A percentile compares a stretch with the other conserved stretches of the same genome.
Evolutionary conservation across 2,329 filamentous ascomycete genomes (phyloP).

Genomic region (Penicillium hesseltinei): DNA sequence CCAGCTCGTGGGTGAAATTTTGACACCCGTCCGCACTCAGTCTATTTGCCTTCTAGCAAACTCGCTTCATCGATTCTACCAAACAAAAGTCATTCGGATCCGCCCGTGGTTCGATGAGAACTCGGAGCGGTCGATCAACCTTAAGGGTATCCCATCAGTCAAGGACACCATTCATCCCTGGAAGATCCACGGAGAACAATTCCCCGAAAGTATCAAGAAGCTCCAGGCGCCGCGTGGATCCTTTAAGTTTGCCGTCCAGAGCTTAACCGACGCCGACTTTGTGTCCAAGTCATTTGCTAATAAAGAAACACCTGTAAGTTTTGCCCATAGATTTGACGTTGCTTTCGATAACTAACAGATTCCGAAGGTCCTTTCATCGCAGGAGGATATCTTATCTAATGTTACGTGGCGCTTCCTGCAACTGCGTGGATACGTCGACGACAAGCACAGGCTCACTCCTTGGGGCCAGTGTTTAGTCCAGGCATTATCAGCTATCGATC

Average conservation of each 20-base stretch:
- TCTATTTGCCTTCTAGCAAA: slow-evolving; percentile 76
- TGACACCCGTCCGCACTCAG: slow-evolving; percentile 72
- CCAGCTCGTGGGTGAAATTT: slow-evolving; percentile 69
- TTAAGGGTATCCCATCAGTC: slow-evolving; percentile 54
- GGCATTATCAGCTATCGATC: slow-evolving; percentile 63
- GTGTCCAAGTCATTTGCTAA: slow-evolving; percentile 65
- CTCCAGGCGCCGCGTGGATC: slow-evolving; percentile 31
- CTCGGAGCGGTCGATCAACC: slow-evolving; percentile 63
- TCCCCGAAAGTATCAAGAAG: slow-evolving; percentile 45
- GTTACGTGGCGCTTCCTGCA: slow-evolving; percentile 87
- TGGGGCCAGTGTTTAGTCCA: slow-evolving; percentile 80
- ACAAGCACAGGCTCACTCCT: slow-evolving; percentile 71
- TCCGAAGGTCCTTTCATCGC: slow-evolving; percentile 53
- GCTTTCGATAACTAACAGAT: slow-evolving; percentile 12
- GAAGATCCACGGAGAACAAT: slow-evolving; percentile 64
- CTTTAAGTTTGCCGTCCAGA: slow-evolving; percentile 53
- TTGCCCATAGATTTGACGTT: too few species aligned
- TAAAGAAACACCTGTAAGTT: slow-evolving; percentile 46
- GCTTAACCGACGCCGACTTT: slow-evolving; percentile 69
- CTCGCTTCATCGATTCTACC: slow-evolving; percentile 77
- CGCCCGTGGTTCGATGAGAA: slow-evolving; percentile 81
- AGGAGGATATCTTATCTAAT: slow-evolving; percentile 71
- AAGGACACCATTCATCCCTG: slow-evolving; percentile 61
- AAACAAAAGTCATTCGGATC: slow-evolving; percentile 73
- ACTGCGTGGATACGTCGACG: slow-evolving; percentile 78